Evolutionary conservation across 2,329 filamentous ascomycete species (phyloP), one percentile per base, ranked within the genome.

Genomic region (Pezicula neosporulosa): DNA sequence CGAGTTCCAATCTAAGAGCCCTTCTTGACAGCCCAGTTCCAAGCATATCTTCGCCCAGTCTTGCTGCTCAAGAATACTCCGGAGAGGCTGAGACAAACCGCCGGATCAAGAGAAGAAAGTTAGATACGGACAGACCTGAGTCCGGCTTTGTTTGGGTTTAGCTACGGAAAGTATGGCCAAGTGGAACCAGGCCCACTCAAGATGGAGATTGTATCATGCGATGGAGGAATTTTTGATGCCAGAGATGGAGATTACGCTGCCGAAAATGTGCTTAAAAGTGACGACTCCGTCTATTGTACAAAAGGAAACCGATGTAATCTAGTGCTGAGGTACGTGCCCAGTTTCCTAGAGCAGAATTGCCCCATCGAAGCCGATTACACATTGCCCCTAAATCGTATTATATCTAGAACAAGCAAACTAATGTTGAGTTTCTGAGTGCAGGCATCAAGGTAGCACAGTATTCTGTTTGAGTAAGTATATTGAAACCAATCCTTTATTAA

Each of bases 121-220:
- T 90, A 36, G 86, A 89, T 60, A 76, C 80, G 1, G 85, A 88
- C 55, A 76, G 77, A 44, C 68, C 75, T 24, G 69, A 75, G 6
- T 66, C 67, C 37, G 55, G 50, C 1, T 78, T 76, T 58, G 73
- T 71, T 71, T 54, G 81, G 77, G 2, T 89, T 92, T 65, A 85
- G 81, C 56, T 97, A 97, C 67, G 93, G 92, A 19, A 85, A 85
- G 62, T 90, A 87, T 67, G 93, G 92, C 16, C 92, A 96, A 69
- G 87, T 96, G 15, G 88, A 94, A 54, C 82, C 90, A 0, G 92
- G 91, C 3, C 79, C 82, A 57, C 73, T 97, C 62, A 86, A 80
- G 55, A 90, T 97, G 89, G 89, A 96, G 66, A 85, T 97, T 56
- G 80, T 89, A 45, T 94, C 86, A 74, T 97, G 91, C 65, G 92